Base-by-base conservation (phyloP, 306 rosid species). In the Sechiopsis laciniata region DNA sequence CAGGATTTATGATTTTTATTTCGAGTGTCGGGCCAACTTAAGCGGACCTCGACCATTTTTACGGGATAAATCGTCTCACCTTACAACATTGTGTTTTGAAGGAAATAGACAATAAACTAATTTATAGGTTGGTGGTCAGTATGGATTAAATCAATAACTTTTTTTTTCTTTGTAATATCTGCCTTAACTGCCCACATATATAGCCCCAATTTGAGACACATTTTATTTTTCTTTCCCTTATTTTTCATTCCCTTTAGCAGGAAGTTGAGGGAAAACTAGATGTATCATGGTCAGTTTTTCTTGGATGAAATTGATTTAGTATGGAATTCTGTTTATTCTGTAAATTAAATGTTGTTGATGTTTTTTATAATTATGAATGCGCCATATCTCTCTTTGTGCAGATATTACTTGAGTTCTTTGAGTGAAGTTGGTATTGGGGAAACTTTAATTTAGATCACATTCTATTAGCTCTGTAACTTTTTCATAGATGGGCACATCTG, bases 401-500 rank as follows among this genome's bases (percentile, higher is more conserved):
- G 74, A 13, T 24, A 48, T 21, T 14, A 13, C 24, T 22, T 2
- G 15, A 1, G 59, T 50, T 69, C 74, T 24, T 48, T 13, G 8
- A 6, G 73, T 52, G 13, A 48, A 48, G 10, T 22, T 61, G 21
- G 37, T 15, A 63, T 10, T 73, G 55, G 24, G 66, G 54, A 20
- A 48, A 8, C 72, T 57, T 45, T 60, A 40, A 57, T 69, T 59
- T 24, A 58, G 48, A 74, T 80, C 59, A 51, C 57, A 68, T 58
- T 48, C 17, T 68, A 21, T 74, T 14, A 55, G 48, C 57, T 65
- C 12, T n/a, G 10, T 61, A 48, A 80, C 74, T 75, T 72, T 67
- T 69, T 75, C 80, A 74, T 54, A 77, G 17, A 75, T 87, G 84
- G 82, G 80, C 55, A 57, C 85, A 61, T 82, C 82, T 59, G 80